Evolutionary conservation across 2,329 filamentous ascomycete species (phyloP).

Genomic region (Clonostachys chloroleuca): DNA sequence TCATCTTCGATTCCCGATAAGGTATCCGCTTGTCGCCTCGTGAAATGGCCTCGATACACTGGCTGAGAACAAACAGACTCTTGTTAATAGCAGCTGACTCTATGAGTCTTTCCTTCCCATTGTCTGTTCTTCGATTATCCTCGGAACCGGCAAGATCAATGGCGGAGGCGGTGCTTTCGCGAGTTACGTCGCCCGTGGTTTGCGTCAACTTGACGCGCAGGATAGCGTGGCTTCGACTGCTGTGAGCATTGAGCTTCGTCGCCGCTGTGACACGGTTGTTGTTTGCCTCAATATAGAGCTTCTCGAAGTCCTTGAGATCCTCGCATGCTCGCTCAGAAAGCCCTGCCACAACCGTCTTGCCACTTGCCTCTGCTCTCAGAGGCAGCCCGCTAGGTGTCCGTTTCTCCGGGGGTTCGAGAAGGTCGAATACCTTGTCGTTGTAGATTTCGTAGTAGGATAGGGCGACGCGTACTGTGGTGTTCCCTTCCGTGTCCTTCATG

Average conservation of each 20-base stretch:
- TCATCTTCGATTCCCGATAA: constrained; percentile 97
- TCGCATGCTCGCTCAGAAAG: constrained; percentile 78
- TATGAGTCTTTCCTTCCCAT: constrained; percentile 86
- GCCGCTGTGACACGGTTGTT: constrained; percentile 84
- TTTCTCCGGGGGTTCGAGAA: constrained; percentile 85
- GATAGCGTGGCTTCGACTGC: constrained; percentile 85
- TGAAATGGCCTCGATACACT: constrained; percentile 93
- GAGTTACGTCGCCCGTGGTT: constrained; percentile 61
- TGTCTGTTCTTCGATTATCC: constrained; percentile 91
- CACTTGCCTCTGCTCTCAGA: constrained; percentile 79
- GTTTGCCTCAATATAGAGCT: constrained; percentile 86
- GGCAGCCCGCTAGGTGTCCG: constrained; percentile 76
- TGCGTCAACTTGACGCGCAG: constrained; percentile 86
- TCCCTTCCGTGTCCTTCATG: constrained; percentile 68
- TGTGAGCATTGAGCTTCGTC: constrained; percentile 90
- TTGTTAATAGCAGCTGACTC: constrained; percentile 98
- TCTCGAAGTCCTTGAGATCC: constrained; percentile 85
- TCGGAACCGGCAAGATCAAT: constrained; percentile 96
- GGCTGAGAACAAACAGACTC: constrained; percentile 87
- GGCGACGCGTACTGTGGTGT: constrained; percentile 67
- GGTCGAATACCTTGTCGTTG: constrained; percentile 90
- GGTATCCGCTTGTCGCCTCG: constrained; percentile 73
- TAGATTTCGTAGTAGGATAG: constrained; percentile 97
- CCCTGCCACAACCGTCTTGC: constrained; percentile 83
- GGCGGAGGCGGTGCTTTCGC: constrained; percentile 81